Base-by-base conservation (phyloP, 1,139 yeast genomes). In the Zhuliangozyma blackwelliae region DNA sequence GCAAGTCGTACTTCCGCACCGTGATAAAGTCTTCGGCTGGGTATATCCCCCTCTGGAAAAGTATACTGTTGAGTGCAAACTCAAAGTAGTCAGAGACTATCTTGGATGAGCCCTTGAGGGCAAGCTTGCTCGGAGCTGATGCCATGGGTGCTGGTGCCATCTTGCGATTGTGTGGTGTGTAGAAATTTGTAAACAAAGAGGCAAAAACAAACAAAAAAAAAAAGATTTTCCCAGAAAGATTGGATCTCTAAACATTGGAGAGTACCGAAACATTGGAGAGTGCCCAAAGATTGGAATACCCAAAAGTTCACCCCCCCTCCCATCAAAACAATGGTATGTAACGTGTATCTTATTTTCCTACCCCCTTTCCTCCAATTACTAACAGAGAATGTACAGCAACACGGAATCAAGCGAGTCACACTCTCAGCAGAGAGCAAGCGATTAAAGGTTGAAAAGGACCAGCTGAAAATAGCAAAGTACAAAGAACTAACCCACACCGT, bases 41-140 rank as follows among this genome's bases (percentile, higher is more conserved):
- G 52, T 90, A 90, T 28, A 90, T 82, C 0, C 96, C 96, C 38
- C 97, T 65, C 56, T 90, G 97, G 58, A 84, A 90, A 6, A 90
- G 71, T 26, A 90, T 86, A 41, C 82, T 79, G 56, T 86, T 83
- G 43, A 87, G 79, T 40, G 90, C 79, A 54, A 78, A 87, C 51
- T 85, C 84, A 53, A 89, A 89, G 62, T 86, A 89, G 60, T 89
- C 96, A 2, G 92, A 77, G 1, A 88, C 88, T 1, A 77, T 70
- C 45, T 82, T 78, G 27, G 92, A 78, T 0, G 95, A 84, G 5
- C 96, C 96, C 50, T 80, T 80, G 33, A 87, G 65, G 1, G 89
- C 78, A 25, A 86, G 56, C 46, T 74, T 79, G 7, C 47, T 43
- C 21, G 47, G 29, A 3, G 11, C 3, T 25, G 34, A 25, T 11